Evolutionary conservation across 305 asterid genomes (phyloP).

Genomic region (Solanum hybrid): DNA sequence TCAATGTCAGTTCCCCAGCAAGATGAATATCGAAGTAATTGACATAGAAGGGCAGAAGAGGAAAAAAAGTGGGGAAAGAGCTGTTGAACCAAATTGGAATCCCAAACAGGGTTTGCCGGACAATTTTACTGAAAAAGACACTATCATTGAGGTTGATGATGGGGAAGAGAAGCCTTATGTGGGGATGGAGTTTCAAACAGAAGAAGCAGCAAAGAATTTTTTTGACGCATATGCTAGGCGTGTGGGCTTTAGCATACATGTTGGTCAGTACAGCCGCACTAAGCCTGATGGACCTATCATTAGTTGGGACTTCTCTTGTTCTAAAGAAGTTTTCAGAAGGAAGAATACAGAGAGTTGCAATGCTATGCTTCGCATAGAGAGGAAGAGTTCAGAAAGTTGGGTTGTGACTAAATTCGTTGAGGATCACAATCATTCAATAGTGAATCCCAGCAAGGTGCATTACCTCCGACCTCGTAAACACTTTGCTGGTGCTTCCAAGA

Average conservation of each 20-base stretch:
- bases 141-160: slow-evolving; percentile 31
- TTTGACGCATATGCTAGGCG: slow-evolving; percentile 61
- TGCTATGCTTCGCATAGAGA: slow-evolving; percentile 58
- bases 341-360: slow-evolving; percentile 55
- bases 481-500: slow-evolving; percentile 51
- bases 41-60: neutral
- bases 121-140: slow-evolving; percentile 23
- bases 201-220: slow-evolving; percentile 59
- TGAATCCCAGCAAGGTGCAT: slow-evolving; percentile 52
- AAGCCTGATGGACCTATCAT: slow-evolving; percentile 57
- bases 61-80: slow-evolving; percentile 4
- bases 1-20: slow-evolving; percentile 1
- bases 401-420: slow-evolving; percentile 65
- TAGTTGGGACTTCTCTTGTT: slow-evolving; percentile 60
- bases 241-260: slow-evolving; percentile 58
- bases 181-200: slow-evolving; percentile 70
- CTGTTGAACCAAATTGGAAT: slow-evolving; percentile 15
- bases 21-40: slow-evolving; percentile 5
- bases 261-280: slow-evolving; percentile 46
- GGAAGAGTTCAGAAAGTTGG: slow-evolving; percentile 43
- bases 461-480: slow-evolving; percentile 52
- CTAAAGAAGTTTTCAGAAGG: slow-evolving; percentile 47
- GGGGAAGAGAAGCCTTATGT: slow-evolving; percentile 42
- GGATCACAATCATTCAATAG: slow-evolving; percentile 62
- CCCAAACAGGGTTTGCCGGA: slow-evolving; percentile 27